These are phyloP conservation scores for Aspergillus phoenicis DNA, from an alignment of 2,329 filamentous ascomycete genomes.

Conservation along the genomic window DNA sequence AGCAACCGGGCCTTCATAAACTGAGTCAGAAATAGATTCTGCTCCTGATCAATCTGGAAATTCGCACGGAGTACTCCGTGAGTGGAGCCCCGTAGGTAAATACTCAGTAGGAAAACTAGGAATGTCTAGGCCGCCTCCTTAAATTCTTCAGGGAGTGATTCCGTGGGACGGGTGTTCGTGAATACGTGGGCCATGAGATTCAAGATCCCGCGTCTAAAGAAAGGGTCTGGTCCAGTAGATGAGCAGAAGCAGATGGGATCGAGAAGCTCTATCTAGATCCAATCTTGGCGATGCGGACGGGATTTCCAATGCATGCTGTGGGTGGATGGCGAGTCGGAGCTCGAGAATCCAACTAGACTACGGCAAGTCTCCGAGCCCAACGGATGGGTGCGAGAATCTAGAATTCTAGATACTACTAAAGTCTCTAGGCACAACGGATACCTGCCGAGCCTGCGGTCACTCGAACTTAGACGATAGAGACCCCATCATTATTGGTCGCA, in stretches of 20 bases:
- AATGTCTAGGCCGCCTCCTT: neutral
- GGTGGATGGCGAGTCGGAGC: neutral
- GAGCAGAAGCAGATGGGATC: neutral
- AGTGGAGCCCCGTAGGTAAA: neutral
- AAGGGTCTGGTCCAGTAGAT: neutral
- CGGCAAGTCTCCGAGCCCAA: neutral
- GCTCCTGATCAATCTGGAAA: neutral
- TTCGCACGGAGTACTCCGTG: neutral
- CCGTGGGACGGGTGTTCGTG: neutral
- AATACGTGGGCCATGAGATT: neutral
- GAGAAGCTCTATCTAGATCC: neutral
- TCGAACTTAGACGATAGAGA: too few relatives aligned
- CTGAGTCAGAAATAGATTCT: neutral
- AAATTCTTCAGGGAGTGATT: neutral
- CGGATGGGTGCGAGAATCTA: too few relatives aligned
- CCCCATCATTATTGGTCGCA: too few relatives aligned
- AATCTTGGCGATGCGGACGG: neutral
- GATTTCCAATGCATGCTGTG: neutral
- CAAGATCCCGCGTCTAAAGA: neutral
- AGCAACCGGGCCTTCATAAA: neutral
- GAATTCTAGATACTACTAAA: too few relatives aligned
- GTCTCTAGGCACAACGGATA: too few relatives aligned
- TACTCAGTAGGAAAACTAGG: neutral
- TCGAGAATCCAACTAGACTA: neutral
- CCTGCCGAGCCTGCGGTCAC: too few relatives aligned